These are phyloP conservation scores for Chrysanthemum makinoi DNA, from an alignment of 129 eudicot species.

Conservation along the genomic window DNA sequence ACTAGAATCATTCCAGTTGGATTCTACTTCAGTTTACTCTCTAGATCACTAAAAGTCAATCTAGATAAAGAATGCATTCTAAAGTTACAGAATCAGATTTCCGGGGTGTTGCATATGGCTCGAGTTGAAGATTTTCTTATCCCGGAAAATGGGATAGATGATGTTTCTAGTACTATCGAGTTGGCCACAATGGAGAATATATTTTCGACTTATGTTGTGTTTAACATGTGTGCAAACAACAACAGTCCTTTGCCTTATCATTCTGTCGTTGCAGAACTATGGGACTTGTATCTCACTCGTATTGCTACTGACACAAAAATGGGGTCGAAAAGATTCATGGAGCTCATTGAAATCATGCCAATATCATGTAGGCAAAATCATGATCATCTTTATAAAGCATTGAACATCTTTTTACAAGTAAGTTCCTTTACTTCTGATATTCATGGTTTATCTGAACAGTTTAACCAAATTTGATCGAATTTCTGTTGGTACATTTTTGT, in stretches of 20 bases:
- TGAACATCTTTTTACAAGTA: conserved; percentile 64
- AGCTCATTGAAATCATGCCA: conserved; percentile 71
- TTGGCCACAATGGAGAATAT: conserved; percentile 55
- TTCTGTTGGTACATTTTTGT: neutral
- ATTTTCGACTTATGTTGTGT: conserved; percentile 52
- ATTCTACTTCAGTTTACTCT: conserved; percentile 72
- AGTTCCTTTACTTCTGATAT: conserved; percentile 4
- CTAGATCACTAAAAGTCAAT: conserved; percentile 52
- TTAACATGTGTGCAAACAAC: conserved; percentile 35
- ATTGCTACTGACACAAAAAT: conserved; percentile 58
- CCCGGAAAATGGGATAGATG: conserved; percentile 31
- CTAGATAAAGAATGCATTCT: conserved; percentile 32
- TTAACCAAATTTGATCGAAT: neutral
- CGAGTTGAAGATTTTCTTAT: conserved; percentile 65
- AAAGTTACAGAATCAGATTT: conserved; percentile 64
- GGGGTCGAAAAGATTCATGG: conserved; percentile 51
- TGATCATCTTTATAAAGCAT: conserved; percentile 76
- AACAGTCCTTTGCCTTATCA: conserved; percentile 35
- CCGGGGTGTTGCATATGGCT: conserved; percentile 63
- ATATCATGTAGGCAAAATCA: conserved; percentile 63
- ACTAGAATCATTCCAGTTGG: conserved; percentile 72
- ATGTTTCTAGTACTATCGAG: conserved; percentile 44
- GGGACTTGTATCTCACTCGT: conserved; percentile 67
- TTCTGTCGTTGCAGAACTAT: conserved; percentile 64
- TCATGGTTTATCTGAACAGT: too few relatives aligned